These are phyloP conservation scores for Suhomyces bribrorum DNA, from an alignment of 1,139 yeast genomes.

Conservation along the genomic window DNA sequence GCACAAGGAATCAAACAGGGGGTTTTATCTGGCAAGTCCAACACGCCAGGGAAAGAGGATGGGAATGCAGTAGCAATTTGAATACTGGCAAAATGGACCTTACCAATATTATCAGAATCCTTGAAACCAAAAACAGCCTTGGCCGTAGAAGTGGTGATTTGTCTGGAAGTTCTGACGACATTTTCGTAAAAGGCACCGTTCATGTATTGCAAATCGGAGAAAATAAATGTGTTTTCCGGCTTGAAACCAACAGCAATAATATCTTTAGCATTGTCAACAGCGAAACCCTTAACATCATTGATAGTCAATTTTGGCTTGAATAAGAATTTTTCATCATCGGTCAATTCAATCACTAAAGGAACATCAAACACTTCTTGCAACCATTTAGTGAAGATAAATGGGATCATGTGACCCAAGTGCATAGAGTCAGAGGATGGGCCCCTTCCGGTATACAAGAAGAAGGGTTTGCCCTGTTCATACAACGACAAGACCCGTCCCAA, in stretches of 20 bases:
- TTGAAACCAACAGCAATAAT: conserved; percentile 94
- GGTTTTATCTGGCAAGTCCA: conserved; percentile 80
- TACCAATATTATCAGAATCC: conserved; percentile 94
- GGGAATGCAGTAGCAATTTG: conserved; percentile 97
- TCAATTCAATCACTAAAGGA: conserved; percentile 92
- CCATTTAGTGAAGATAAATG: conserved; percentile 96
- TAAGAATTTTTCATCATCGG: conserved; percentile 96
- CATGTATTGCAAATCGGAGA: conserved; percentile 90
- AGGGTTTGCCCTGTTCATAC: conserved; percentile 93
- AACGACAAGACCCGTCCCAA: conserved; percentile 75
- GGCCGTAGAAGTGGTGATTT: conserved; percentile 93
- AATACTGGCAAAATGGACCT: conserved; percentile 90
- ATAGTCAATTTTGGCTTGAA: conserved; percentile 89
- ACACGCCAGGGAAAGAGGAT: conserved; percentile 90
- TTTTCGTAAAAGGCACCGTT: conserved; percentile 93
- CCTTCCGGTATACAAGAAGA: conserved; percentile 95
- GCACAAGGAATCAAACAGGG: conserved; percentile 99
- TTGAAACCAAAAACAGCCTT: conserved; percentile 97
- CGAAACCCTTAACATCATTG: conserved; percentile 80
- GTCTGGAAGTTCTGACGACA: conserved; percentile 91
- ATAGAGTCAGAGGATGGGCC: conserved; percentile 95
- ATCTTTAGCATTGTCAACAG: conserved; percentile 85
- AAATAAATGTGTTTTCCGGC: conserved; percentile 91
- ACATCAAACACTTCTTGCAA: conserved; percentile 96
- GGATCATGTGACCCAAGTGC: conserved; percentile 98